Evolutionary conservation across 352 stramenopile species (phyloP).

Genomic region (Globisporangium paddicum): DNA sequence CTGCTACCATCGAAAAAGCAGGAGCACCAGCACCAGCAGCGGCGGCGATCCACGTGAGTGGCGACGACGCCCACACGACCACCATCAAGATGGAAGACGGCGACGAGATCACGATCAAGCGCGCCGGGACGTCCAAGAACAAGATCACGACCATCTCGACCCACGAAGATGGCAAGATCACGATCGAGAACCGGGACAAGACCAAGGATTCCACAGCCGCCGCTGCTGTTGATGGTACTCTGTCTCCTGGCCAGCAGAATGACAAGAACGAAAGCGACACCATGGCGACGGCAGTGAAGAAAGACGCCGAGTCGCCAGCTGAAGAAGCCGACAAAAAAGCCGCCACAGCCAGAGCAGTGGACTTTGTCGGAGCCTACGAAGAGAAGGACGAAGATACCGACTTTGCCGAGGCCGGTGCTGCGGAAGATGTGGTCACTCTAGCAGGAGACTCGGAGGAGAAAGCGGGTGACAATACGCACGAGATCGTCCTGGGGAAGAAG

Average conservation of each 20-base stretch:
- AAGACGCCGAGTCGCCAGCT: not conserved
- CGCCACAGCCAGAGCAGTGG: slow-evolving; percentile 3
- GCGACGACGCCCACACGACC: slow-evolving; percentile 40
- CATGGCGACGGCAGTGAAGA: not conserved
- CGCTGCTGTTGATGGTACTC: not conserved
- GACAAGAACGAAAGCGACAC: not conserved
- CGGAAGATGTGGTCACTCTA: not conserved
- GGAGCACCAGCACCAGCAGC: not conserved
- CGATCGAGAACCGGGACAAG: slow-evolving; percentile 46
- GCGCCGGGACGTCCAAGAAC: slow-evolving; percentile 41
- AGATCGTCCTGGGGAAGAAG: slow-evolving; percentile 24
- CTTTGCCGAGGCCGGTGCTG: not conserved
- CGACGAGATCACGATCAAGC: slow-evolving; percentile 80
- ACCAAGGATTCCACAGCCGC: slow-evolving; percentile 3
- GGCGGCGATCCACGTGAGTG: slow-evolving; percentile 18
- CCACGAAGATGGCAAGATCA: slow-evolving; percentile 71
- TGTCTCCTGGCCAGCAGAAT: not conserved
- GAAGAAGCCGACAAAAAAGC: slow-evolving; percentile 4
- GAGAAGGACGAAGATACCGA: slow-evolving; percentile 9
- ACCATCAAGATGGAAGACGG: slow-evolving; percentile 73
- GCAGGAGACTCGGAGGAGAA: not conserved
- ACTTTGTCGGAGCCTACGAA: slow-evolving; percentile 15
- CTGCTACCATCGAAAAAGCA: not conserved
- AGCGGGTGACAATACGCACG: slow-evolving; percentile 16
- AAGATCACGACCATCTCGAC: slow-evolving; percentile 69